Evolutionary conservation across 805 yeast species (phyloP).

Genomic region (Yarrowia divulgata): DNA sequence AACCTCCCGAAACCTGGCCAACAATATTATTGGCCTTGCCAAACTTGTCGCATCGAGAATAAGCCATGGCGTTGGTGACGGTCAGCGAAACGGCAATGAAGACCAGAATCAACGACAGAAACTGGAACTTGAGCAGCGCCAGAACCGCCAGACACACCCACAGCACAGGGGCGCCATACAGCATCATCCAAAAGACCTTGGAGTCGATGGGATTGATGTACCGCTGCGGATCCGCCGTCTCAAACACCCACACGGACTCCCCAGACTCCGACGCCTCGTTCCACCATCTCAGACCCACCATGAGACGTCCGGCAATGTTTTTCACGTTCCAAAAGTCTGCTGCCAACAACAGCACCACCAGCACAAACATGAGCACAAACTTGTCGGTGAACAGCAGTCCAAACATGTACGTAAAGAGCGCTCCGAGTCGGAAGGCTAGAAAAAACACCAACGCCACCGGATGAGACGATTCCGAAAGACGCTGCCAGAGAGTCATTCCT

Average conservation of each 20-base stretch:
- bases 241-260: conserved; percentile 84
- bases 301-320: conserved; percentile 84
- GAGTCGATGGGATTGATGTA: conserved; percentile 90
- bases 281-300: conserved; percentile 96
- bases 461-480: conserved; percentile 75
- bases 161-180: conserved; percentile 74
- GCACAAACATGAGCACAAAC: conserved; percentile 78
- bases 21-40: conserved; percentile 80
- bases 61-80: conserved; percentile 84
- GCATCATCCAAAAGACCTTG: conserved; percentile 81
- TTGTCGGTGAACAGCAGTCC: conserved; percentile 72
- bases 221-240: conserved; percentile 71
- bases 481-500: conserved; percentile 53
- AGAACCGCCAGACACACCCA: conserved; percentile 80
- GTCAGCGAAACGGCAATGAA: conserved; percentile 74
- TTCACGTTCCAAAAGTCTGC: conserved; percentile 95
- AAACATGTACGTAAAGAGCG: conserved; percentile 70
- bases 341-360: conserved; percentile 75
- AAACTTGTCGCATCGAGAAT: conserved; percentile 90
- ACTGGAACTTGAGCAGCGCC: conserved; percentile 79
- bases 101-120: conserved; percentile 60
- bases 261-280: conserved; percentile 76
- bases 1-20: conserved; percentile 47
- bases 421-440: conserved; percentile 65
- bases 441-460: conserved; percentile 78